Base-by-base conservation (phyloP, 305 asterid genomes). In the Fraxinus paxiana region DNA sequence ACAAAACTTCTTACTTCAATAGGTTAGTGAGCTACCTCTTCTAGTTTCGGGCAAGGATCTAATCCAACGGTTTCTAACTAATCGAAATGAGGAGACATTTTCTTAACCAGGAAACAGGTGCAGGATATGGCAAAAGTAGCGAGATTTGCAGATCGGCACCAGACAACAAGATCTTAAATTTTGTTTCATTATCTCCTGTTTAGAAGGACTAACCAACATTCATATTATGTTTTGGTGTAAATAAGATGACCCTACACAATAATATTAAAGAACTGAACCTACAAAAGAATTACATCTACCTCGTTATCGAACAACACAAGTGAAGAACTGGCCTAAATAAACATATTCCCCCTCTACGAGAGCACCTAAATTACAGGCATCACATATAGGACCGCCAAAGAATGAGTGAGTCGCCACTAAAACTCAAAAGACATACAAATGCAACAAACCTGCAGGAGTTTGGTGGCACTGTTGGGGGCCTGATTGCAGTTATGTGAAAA, bases 391-490 rank as follows among this genome's bases (percentile, higher is more conserved):
- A 56, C 12, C 12, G 18, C 8, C 28, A 18, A 56, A 56, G 24
- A 18, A 56, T 18, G 28, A 56, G 67, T 20, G 24, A n/a, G 24
- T 63, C 34, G 0, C 15, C 71, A 8, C n/a, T 63, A 63, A 63
- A 63, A 63, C 9, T 10, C n/a, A n/a, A 26, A 63, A 63, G 34
- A 9, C 71, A 24, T 63, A 9, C 31, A 24, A 63, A 63, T 67
- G 37, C 17, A 67, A 84, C 89, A 48, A 84, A 96, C 99, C 99
- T 94, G 99, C 99, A 96, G 9, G 97, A 96, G 86, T 96, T 94
- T 37, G 96, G 90, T n/a, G 99, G 92, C 80, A 95, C 99, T 6
- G 99, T 95, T 71, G 99, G 99, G 81, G 99, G 98, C 83, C 98
- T 90, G 82, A 95, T 95, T 80, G 99, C 97, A 77, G 91, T 88